These are phyloP conservation scores for Phanerochaete carnosa DNA, from an alignment of 768 basidiomycete species.

Conservation along the genomic window DNA sequence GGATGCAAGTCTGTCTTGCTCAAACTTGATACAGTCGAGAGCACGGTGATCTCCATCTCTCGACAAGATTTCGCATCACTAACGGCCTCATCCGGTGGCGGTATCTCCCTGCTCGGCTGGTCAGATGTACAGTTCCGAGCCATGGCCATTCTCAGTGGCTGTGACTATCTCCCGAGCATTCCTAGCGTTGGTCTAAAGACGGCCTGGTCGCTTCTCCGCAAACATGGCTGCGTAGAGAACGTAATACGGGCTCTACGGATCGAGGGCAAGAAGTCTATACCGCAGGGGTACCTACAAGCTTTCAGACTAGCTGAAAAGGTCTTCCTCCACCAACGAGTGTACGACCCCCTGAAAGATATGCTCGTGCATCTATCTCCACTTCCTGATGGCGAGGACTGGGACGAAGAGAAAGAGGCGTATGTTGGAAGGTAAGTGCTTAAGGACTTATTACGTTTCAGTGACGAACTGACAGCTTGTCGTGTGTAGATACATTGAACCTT, in stretches of 20 bases:
- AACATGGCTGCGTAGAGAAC: constrained; percentile 84
- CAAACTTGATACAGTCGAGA: constrained; percentile 76
- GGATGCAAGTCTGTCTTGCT: constrained; percentile 93
- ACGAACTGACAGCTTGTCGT: constrained; percentile 10
- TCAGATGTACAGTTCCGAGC: constrained; percentile 85
- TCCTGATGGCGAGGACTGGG: constrained; percentile 50
- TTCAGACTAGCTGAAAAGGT: constrained; percentile 87
- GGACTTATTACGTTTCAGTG: constrained; percentile 9
- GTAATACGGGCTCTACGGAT: constrained; percentile 70
- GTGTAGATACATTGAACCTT: constrained; percentile 58
- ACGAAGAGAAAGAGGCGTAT: constrained; percentile 62
- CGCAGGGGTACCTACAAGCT: constrained; percentile 66
- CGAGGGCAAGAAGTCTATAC: constrained; percentile 84
- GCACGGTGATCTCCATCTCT: constrained; percentile 63
- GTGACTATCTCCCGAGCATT: constrained; percentile 90
- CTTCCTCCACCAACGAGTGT: constrained; percentile 91
- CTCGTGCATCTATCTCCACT: constrained; percentile 70
- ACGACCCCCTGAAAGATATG: constrained; percentile 62
- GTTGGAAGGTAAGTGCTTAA: constrained; percentile 57
- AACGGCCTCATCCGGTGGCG: constrained; percentile 40
- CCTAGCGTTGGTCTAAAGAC: constrained; percentile 93
- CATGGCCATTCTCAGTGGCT: constrained; percentile 92
- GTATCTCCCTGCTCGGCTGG: constrained; percentile 85
- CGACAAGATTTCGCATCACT: constrained; percentile 66
- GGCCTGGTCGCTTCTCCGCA: constrained; percentile 76